phyloP scores from a whole-genome alignment of 768 basidiomycete genomes.

The Amanita polypyramis region DNA sequence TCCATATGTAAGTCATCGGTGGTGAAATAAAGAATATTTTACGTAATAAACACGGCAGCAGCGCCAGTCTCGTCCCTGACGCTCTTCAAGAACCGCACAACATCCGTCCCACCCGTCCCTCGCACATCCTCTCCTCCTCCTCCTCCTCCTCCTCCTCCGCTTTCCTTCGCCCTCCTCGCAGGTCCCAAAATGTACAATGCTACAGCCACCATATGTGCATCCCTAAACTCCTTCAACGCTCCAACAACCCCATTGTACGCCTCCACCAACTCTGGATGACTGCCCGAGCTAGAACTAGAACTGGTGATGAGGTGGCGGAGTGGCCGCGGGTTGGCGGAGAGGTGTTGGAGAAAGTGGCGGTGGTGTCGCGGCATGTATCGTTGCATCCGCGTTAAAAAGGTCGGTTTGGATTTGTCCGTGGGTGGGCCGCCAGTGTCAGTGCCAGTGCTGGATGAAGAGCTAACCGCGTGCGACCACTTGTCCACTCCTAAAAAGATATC shows the following conservation, averaged over 20 bases:
- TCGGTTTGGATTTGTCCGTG: slow-evolving; percentile 15
- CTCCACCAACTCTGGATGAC: slow-evolving; percentile 20
- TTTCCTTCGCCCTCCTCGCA: slow-evolving; percentile 32
- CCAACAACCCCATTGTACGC: slow-evolving; percentile 62
- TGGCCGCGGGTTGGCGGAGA: slow-evolving; percentile 48
- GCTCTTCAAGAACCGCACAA: slow-evolving; percentile 69
- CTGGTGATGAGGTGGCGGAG: slow-evolving; percentile 46
- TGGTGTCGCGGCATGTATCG: slow-evolving; percentile 81
- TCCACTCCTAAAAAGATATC: slow-evolving; percentile 70
- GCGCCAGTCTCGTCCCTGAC: slow-evolving; percentile 38
- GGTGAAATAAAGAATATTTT: too few relatives aligned
- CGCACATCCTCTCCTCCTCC: slow-evolving; percentile 24
- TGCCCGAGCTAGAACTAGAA: too few relatives aligned
- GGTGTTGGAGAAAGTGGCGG: slow-evolving; percentile 63
- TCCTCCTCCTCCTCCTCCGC: slow-evolving; percentile 4
- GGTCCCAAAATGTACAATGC: slow-evolving; percentile 72
- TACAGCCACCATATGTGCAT: slow-evolving; percentile 72
- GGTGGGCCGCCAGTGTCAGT: slow-evolving; percentile 10
- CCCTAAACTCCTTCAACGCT: slow-evolving; percentile 66
- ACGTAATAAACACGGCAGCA: neutral
- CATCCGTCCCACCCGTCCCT: slow-evolving; percentile 76
- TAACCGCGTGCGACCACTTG: slow-evolving; percentile 27
- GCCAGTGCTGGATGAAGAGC: slow-evolving; percentile 8
- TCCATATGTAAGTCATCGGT: slow-evolving; percentile 13
- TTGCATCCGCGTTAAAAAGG: slow-evolving; percentile 70